A percentile compares a stretch with the other conserved stretches of the same genome.
These are phyloP conservation scores for Sporormia fimetaria DNA, from an alignment of 495 filamentous ascomycete species.

Conservation along the genomic window DNA sequence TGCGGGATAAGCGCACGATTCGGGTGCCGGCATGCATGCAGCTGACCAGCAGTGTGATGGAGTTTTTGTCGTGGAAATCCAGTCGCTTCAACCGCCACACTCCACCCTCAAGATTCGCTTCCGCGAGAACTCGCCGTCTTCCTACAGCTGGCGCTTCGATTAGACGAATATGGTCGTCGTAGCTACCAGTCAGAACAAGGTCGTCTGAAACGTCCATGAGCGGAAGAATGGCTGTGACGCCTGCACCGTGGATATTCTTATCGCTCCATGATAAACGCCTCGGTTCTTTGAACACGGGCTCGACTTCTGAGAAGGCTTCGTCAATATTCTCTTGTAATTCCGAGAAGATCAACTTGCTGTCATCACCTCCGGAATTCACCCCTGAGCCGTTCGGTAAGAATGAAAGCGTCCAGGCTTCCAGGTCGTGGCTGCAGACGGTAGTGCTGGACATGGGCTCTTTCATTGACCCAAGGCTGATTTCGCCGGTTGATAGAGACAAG, in stretches of 20 bases:
- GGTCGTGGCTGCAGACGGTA: slow-evolving; percentile 30
- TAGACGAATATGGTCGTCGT: slow-evolving; percentile 75
- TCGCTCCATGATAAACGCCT: slow-evolving; percentile 34
- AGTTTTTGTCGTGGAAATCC: slow-evolving; percentile 6
- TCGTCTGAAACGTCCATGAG: slow-evolving; percentile 35
- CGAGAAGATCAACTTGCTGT: slow-evolving; percentile 28
- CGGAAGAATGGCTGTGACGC: slow-evolving; percentile 80
- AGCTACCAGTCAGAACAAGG: slow-evolving; percentile 74
- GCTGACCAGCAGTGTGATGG: slow-evolving; percentile 59
- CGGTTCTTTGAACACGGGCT: neutral
- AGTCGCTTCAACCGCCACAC: slow-evolving; percentile 69
- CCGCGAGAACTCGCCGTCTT: slow-evolving; percentile 41
- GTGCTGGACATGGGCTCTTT: neutral
- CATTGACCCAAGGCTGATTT: slow-evolving; percentile 31
- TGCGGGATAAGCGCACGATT: slow-evolving; percentile 46
- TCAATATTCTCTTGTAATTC: neutral
- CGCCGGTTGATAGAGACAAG: slow-evolving; percentile 57
- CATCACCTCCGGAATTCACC: slow-evolving; percentile 61
- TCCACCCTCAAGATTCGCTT: slow-evolving; percentile 65
- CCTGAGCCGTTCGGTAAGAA: slow-evolving; percentile 34
- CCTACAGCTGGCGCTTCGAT: slow-evolving; percentile 31
- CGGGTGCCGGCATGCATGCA: slow-evolving; percentile 86
- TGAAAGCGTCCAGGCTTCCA: slow-evolving; percentile 59
- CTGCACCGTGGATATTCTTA: slow-evolving; percentile 55
- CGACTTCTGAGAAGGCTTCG: neutral